phyloP scores from a whole-genome alignment of 164 flowering plant species.

The Dillenia suffruticosa region DNA sequence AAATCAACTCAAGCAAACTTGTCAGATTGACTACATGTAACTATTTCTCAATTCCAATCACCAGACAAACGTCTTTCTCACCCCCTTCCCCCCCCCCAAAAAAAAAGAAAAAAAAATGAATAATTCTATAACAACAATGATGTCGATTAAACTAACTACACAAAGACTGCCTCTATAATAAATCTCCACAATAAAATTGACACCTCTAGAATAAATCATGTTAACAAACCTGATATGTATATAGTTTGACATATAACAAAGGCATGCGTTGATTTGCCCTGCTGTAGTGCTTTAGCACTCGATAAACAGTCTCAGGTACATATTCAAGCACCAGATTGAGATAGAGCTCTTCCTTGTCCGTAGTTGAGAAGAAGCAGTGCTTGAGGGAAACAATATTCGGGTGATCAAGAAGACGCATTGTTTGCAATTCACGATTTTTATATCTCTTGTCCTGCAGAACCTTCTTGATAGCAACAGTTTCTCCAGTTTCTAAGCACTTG shows the following conservation, averaged over 20 bases:
- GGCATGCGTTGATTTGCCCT: slow-evolving; percentile 74
- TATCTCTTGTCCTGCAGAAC: slow-evolving; percentile 75
- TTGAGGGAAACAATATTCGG: slow-evolving; percentile 69
- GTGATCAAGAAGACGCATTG: slow-evolving; percentile 81
- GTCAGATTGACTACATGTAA: no score
- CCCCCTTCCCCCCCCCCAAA: background rate
- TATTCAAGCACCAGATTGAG: slow-evolving; percentile 77
- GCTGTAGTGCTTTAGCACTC: slow-evolving; percentile 63
- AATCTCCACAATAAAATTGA: no score
- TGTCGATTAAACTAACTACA: no score
- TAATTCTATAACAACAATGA: no score
- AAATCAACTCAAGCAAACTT: no score
- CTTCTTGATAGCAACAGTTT: slow-evolving; percentile 75
- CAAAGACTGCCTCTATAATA: no score
- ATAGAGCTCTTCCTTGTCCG: slow-evolving; percentile 72
- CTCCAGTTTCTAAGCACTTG: slow-evolving; percentile 71
- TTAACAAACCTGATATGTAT: slow-evolving; percentile 50
- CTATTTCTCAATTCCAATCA: no score
- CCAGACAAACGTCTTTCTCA: no score
- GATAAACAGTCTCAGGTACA: slow-evolving; percentile 75
- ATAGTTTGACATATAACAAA: slow-evolving; percentile 62
- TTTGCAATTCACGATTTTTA: slow-evolving; percentile 75
- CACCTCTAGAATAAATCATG: background rate
- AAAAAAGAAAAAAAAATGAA: background rate
- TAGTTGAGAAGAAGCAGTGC: slow-evolving; percentile 78